A percentile compares a stretch with the other conserved stretches of the same genome.
These are phyloP conservation scores for Phytophthora boehmeriae DNA, from an alignment of 352 stramenopile species.

Conservation along the genomic window DNA sequence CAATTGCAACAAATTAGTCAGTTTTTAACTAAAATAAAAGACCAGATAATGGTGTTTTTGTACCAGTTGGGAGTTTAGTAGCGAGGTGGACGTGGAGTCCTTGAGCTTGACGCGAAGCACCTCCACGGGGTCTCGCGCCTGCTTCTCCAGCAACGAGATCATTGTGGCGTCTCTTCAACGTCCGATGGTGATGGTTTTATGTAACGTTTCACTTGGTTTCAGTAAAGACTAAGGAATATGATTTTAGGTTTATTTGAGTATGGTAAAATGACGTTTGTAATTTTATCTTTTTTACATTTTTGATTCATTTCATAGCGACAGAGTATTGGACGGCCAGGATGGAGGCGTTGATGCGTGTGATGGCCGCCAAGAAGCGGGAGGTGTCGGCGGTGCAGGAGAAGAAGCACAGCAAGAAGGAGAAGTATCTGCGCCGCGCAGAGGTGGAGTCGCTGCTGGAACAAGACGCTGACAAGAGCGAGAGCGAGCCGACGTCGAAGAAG, in stretches of 20 bases:
- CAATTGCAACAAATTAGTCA: background rate
- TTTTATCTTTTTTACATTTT: background rate
- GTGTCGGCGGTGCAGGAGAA: constrained; percentile 64
- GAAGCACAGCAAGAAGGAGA: constrained; percentile 54
- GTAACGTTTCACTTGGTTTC: background rate
- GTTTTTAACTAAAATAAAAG: too few species aligned
- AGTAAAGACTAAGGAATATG: constrained; percentile 4
- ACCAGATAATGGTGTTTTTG: too few species aligned
- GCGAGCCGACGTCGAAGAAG: constrained; percentile 52
- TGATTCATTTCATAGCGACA: background rate
- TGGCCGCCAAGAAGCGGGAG: constrained; percentile 86
- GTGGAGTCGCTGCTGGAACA: constrained; percentile 67
- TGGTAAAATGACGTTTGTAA: background rate
- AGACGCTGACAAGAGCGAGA: constrained; percentile 17
- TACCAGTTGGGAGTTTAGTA: constrained; percentile 85
- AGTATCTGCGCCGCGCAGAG: constrained; percentile 80
- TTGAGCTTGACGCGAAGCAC: constrained; percentile 84
- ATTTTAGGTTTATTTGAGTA: constrained; percentile 20
- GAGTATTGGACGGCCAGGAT: constrained; percentile 32
- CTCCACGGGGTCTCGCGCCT: constrained; percentile 83
- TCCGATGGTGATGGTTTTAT: constrained; percentile 13
- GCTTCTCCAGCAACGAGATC: constrained; percentile 85
- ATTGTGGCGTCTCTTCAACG: constrained; percentile 35
- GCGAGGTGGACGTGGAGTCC: constrained; percentile 78
- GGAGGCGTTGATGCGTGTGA: constrained; percentile 74